Evolutionary conservation across 1,284 basidiomycete genomes (phyloP), one percentile per base, ranked within the genome.

Genomic region (Puccinia hordei): DNA sequence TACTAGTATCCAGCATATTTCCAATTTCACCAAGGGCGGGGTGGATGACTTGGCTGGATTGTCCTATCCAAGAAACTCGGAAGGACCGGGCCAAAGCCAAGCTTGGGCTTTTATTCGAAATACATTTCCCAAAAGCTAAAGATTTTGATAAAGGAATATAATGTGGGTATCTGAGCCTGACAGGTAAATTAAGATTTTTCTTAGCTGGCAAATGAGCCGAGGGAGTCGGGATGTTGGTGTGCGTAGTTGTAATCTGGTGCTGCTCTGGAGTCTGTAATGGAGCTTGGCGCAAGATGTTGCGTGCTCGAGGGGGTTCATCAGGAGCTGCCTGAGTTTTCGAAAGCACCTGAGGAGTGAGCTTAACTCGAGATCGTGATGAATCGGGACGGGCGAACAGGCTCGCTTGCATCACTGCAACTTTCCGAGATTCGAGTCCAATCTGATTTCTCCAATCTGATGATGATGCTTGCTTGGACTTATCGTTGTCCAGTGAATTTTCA

Each of bases 61-160:
- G 35, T 91, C 91, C 22, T 97, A 85, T 93, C 93, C 94, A 98
- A 1, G 93, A 91, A 6, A 92, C 93, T 71, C 95, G 89, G 86
- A 95, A 98, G 30, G 93, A 94, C 38, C 94, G 90, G 22, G 94
- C 95, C 79, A 95, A 87, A 5, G 92, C 89, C 61, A 98, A 87
- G 0, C 94, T 94, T 10, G 93, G 91, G 86, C 98, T 96, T 10
- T 90, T 87, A 66, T 90, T 87, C 46, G 90, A 87, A 12, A 89
- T 89, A 85, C 95, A 93, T 63, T 88, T 88, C 8, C 89, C 90
- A 59, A 87, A 87, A 0, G 90, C 89, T 22, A 89, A 87, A 2
- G 92, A 93, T 19, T 82, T 68, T 8, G 81, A 80, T 30, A 85
- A 81, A 69, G 88, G 89, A 44, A 85, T 82, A 30, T 82, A 80